phyloP scores from a whole-genome alignment of 345 rosid genomes.

The Psidium friedrichsthalianum region DNA sequence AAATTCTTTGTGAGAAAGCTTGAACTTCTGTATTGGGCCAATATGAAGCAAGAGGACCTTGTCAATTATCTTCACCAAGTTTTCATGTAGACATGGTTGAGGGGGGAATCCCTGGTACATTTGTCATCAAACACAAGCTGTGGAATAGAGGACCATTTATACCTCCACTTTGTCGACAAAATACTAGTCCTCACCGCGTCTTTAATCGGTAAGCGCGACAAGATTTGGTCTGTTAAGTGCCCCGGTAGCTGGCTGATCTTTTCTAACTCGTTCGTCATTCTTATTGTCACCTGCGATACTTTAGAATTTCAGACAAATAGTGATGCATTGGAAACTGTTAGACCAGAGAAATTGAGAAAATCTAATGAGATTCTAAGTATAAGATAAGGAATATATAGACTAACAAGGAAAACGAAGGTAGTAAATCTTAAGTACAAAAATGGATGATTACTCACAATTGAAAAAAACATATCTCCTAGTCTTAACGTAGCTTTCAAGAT shows the following conservation, averaged over 20 bases:
- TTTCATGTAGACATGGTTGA: not conserved
- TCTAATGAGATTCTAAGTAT: not conserved
- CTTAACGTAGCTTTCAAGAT: not conserved
- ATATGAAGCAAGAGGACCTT: not conserved
- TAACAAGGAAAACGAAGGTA: not conserved
- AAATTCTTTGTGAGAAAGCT: not conserved
- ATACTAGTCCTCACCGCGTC: not conserved
- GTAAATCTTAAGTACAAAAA: not conserved
- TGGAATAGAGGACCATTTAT: not conserved
- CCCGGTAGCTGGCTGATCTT: not conserved
- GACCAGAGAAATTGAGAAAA: not conserved
- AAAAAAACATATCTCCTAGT: not conserved
- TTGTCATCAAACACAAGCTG: not conserved
- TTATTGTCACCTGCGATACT: not conserved
- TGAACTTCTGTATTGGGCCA: not conserved
- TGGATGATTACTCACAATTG: not conserved
- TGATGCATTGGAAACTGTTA: not conserved
- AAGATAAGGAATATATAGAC: not conserved
- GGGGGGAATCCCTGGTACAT: not conserved
- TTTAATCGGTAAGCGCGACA: not conserved
- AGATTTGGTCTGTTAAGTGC: not conserved
- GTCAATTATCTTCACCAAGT: not conserved
- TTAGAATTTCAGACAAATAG: not conserved
- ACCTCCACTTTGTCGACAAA: not conserved
- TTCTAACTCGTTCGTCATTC: not conserved